Conservation (phyloP, 345 rosid species). For the Hibiscus tridactylites region DNA sequence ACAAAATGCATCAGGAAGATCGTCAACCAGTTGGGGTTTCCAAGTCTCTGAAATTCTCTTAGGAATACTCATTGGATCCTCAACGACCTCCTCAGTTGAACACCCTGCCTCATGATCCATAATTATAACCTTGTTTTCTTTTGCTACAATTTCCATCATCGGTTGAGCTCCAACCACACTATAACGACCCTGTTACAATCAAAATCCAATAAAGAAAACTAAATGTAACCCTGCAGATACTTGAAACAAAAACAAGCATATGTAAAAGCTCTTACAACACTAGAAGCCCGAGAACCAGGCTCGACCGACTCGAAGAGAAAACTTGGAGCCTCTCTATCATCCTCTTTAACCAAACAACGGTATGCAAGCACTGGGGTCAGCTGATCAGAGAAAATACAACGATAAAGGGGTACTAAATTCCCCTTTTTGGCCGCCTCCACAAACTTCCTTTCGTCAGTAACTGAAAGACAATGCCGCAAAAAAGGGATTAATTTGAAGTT, state of each 20-base stretch:
- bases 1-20: conserved; percentile 79
- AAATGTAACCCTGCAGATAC: not conserved
- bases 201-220: conserved; percentile 12
- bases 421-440: conserved; percentile 53
- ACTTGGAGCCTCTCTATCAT: conserved; percentile 80
- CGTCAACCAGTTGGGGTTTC: conserved; percentile 65
- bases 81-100: conserved; percentile 51
- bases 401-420: conserved; percentile 61
- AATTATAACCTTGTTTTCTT: conserved; percentile 57
- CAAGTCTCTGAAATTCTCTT: conserved; percentile 58
- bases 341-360: conserved; percentile 79
- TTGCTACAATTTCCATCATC: conserved; percentile 61
- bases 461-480: conserved; percentile 22
- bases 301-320: conserved; percentile 83
- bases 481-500: not conserved
- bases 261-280: conserved; percentile 37
- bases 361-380: conserved; percentile 84
- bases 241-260: not conserved
- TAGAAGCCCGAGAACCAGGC: conserved; percentile 53
- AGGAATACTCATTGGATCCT: conserved; percentile 74
- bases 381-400: conserved; percentile 76
- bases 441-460: conserved; percentile 32
- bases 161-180: conserved; percentile 90
- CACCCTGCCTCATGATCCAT: conserved; percentile 58
- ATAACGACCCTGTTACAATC: conserved; percentile 51